phyloP scores from a whole-genome alignment of 768 basidiomycete species.

The Suillus clintonianus region DNA sequence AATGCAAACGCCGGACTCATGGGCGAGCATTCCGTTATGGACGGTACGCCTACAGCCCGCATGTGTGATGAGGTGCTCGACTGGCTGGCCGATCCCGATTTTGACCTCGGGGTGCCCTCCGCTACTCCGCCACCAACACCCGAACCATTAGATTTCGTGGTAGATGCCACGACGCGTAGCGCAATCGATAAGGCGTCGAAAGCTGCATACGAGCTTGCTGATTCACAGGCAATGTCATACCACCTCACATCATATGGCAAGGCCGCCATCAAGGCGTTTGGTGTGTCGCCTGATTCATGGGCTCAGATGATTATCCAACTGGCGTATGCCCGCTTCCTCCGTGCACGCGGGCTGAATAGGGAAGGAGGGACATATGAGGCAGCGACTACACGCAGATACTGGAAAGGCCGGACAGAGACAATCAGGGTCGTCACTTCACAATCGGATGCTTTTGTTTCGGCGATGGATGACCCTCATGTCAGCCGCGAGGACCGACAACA shows the following conservation, averaged over 20 bases:
- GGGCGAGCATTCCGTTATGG: conserved; percentile 94
- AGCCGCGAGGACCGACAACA: conserved; percentile 45
- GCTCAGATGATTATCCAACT: conserved; percentile 91
- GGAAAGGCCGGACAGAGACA: conserved; percentile 92
- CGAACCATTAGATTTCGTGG: conserved; percentile 57
- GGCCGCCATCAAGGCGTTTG: conserved; percentile 79
- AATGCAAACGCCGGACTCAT: conserved; percentile 82
- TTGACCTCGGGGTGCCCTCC: conserved; percentile 55
- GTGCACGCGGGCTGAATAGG: not conserved
- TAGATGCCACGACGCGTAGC: conserved; percentile 32
- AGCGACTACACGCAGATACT: conserved; percentile 85
- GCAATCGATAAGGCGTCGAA: conserved; percentile 61
- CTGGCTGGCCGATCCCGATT: conserved; percentile 56
- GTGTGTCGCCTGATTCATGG: conserved; percentile 94
- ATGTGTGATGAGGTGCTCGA: conserved; percentile 71
- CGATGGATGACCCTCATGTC: conserved; percentile 60
- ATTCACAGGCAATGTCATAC: conserved; percentile 64
- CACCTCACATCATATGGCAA: conserved; percentile 80
- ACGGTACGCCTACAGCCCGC: conserved; percentile 80
- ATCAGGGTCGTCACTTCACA: conserved; percentile 82
- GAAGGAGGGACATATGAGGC: conserved; percentile 91
- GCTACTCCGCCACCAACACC: conserved; percentile 33
- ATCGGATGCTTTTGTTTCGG: conserved; percentile 72
- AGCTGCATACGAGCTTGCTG: conserved; percentile 57
- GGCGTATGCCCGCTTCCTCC: conserved; percentile 74